A percentile compares a stretch with the other conserved stretches of the same genome.
Evolutionary conservation across 2,329 filamentous ascomycete genomes (phyloP).

Genomic region (Geoglossum cookeanum): DNA sequence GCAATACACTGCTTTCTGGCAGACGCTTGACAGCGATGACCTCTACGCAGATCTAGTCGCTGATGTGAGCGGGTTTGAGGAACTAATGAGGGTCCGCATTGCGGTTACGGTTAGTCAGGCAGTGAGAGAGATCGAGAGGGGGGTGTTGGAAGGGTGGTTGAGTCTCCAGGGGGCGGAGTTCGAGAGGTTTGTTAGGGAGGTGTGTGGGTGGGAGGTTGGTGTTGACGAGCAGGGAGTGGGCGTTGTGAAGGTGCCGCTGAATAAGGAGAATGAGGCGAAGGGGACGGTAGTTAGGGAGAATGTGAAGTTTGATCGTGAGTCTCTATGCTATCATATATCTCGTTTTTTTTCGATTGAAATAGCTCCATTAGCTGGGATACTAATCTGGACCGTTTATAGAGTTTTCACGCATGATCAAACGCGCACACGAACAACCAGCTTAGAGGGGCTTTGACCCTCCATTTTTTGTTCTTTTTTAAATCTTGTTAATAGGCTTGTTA

Average conservation of each 20-base stretch:
- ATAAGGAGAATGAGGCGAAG: slow-evolving; percentile 95
- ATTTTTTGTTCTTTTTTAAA: neutral
- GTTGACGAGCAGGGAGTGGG: neutral
- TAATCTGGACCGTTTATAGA: slow-evolving; percentile 2
- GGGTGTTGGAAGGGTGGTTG: slow-evolving; percentile 30
- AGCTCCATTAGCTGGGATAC: neutral
- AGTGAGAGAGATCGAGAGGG: slow-evolving; percentile 46
- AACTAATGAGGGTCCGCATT: slow-evolving; percentile 77
- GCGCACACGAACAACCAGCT: slow-evolving; percentile 7
- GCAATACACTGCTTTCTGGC: slow-evolving; percentile 87
- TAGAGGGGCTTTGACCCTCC: neutral
- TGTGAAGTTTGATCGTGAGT: slow-evolving; percentile 62
- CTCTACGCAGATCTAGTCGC: slow-evolving; percentile 89
- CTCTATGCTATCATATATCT: neutral
- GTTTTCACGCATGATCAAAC: slow-evolving; percentile 6
- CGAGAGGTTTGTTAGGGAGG: slow-evolving; percentile 15
- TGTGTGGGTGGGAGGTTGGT: slow-evolving; percentile 5
- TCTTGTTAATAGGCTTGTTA: neutral
- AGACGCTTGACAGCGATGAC: slow-evolving; percentile 78
- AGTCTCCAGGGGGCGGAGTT: slow-evolving; percentile 29
- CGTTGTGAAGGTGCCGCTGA: slow-evolving; percentile 58
- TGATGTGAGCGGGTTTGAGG: slow-evolving; percentile 89
- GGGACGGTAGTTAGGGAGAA: slow-evolving; percentile 90
- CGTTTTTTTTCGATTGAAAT: neutral
- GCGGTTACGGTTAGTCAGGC: slow-evolving; percentile 77